These are phyloP conservation scores for Astragalus glycyphyllos DNA, from an alignment of 306 rosid species.

Conservation along the genomic window DNA sequence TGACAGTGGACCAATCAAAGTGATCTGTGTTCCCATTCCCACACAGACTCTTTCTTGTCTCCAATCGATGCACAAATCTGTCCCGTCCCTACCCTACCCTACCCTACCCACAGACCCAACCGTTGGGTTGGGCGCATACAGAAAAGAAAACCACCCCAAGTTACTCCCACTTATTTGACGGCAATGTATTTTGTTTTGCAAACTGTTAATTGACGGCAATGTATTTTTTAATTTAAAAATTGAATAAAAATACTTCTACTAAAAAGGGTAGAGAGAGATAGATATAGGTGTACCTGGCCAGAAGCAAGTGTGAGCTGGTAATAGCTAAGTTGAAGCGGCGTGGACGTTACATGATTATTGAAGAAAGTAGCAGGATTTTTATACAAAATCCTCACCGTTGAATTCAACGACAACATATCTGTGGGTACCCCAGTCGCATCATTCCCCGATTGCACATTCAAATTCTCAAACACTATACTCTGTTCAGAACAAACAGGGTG, in stretches of 20 bases:
- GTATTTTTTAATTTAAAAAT: too few species aligned
- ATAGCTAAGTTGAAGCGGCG: constrained; percentile 68
- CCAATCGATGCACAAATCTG: neutral
- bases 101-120: neutral
- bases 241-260: too few species aligned
- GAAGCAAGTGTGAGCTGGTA: constrained; percentile 75
- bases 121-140: neutral
- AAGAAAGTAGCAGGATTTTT: constrained; percentile 82
- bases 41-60: neutral
- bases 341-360: constrained; percentile 85
- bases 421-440: constrained; percentile 81
- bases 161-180: too few species aligned
- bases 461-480: constrained; percentile 71
- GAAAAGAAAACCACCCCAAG: neutral
- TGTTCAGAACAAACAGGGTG: constrained; percentile 33
- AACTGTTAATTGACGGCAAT: too few species aligned
- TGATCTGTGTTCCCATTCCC: neutral
- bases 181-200: too few species aligned
- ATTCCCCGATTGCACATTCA: constrained; percentile 79
- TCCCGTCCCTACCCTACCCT: too few species aligned
- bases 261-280: too few species aligned
- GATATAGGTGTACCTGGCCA: constrained; percentile 61
- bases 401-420: constrained; percentile 80
- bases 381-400: constrained; percentile 79
- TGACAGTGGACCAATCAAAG: too few species aligned